phyloP scores from a whole-genome alignment of 106 monocot species.

The Posidonia australis region DNA sequence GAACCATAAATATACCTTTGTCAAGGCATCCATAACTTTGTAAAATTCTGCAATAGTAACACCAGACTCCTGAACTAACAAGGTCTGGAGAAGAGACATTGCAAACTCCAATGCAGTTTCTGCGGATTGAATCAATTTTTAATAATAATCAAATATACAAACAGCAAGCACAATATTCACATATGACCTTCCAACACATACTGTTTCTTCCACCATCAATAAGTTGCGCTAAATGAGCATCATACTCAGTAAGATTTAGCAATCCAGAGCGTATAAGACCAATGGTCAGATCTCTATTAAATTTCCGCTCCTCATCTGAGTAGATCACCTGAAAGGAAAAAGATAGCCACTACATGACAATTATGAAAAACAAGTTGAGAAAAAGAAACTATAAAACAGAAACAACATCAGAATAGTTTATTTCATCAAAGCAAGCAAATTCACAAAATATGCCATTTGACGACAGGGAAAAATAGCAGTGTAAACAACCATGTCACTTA shows the following conservation, averaged over 20 bases:
- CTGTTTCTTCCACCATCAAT: constrained; percentile 96
- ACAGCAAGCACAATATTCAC: neutral
- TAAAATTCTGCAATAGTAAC: constrained; percentile 57
- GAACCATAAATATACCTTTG: constrained; percentile 39
- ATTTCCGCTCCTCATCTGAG: constrained; percentile 89
- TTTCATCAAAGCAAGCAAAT: too few species aligned
- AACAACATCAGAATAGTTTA: too few species aligned
- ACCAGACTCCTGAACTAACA: constrained; percentile 62
- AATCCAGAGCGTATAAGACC: constrained; percentile 71
- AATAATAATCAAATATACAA: constrained; percentile 1
- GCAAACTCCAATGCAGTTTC: constrained; percentile 86
- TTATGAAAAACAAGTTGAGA: neutral
- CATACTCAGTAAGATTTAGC: constrained; percentile 85
- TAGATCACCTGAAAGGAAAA: constrained; percentile 57
- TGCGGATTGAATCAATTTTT: constrained; percentile 14
- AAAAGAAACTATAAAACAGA: too few species aligned
- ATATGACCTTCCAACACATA: constrained; percentile 28
- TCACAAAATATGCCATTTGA: too few species aligned
- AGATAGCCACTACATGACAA: neutral
- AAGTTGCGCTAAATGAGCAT: constrained; percentile 81
- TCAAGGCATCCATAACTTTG: constrained; percentile 64
- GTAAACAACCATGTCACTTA: too few species aligned
- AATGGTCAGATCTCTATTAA: constrained; percentile 74
- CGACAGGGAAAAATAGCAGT: too few species aligned
- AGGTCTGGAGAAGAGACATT: constrained; percentile 58